phyloP scores from a whole-genome alignment of 2,329 filamentous ascomycete genomes.

The Ceratocystis albifundus region DNA sequence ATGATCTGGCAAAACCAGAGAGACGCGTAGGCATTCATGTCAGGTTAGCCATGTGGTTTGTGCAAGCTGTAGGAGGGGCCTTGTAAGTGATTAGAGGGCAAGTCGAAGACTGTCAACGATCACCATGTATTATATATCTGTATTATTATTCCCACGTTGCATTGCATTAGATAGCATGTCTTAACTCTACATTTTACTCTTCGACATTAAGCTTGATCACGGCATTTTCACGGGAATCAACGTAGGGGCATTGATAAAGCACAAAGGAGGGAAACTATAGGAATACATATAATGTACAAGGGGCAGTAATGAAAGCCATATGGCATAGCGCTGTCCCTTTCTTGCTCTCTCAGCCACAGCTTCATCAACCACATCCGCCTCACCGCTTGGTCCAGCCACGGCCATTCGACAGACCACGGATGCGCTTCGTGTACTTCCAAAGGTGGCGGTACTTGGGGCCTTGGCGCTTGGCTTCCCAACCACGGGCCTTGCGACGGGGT shows the following conservation, averaged over 20 bases:
- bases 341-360: neutral
- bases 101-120: neutral
- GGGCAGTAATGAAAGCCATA: slow-evolving; percentile 3
- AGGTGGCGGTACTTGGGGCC: slow-evolving; percentile 53
- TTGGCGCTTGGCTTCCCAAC: slow-evolving; percentile 56
- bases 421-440: slow-evolving; percentile 54
- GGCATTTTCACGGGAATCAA: neutral
- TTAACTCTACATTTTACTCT: neutral
- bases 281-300: slow-evolving; percentile 23
- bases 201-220: neutral
- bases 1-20: slow-evolving; percentile 72
- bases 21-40: slow-evolving; percentile 77
- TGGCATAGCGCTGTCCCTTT: no score
- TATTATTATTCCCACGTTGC: slow-evolving; percentile 1
- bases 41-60: slow-evolving; percentile 85
- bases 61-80: slow-evolving; percentile 74
- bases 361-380: neutral
- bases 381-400: slow-evolving; percentile 34
- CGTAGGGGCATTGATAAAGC: neutral
- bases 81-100: slow-evolving; percentile 40
- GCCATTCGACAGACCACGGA: slow-evolving; percentile 37
- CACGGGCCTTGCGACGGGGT: slow-evolving; percentile 47
- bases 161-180: neutral
- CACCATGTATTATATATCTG: slow-evolving; percentile 3
- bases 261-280: neutral